A percentile compares a stretch with the other conserved stretches of the same genome.
Evolutionary conservation across 2,329 filamentous ascomycete species (phyloP).

Genomic region (Didymellaceae sp.): DNA sequence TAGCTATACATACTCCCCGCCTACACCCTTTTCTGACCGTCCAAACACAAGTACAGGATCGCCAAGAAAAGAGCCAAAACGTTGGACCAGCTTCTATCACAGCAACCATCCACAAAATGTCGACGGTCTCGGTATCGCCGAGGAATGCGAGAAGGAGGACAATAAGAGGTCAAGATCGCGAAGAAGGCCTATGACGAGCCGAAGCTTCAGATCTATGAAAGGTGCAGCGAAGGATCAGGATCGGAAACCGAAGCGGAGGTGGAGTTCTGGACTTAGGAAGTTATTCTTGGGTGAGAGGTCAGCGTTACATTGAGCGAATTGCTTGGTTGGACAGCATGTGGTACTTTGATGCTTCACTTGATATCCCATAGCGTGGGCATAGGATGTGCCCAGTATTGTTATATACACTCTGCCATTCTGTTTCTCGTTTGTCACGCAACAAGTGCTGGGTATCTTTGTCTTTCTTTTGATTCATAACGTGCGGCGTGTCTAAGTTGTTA

Average conservation of each 20-base stretch:
- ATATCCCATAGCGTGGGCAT: too few species aligned
- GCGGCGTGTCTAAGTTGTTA: too few species aligned
- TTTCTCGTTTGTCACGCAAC: too few species aligned
- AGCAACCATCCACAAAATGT: slow-evolving; percentile 1
- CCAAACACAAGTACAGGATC: slow-evolving; percentile 16
- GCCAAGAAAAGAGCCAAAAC: slow-evolving; percentile 10
- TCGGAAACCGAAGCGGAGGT: slow-evolving; percentile 26
- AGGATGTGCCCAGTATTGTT: too few species aligned
- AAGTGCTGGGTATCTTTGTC: too few species aligned
- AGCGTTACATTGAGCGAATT: slow-evolving; percentile 1
- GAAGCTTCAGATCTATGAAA: slow-evolving; percentile 13
- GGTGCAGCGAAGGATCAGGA: slow-evolving; percentile 15
- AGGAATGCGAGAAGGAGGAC: background rate
- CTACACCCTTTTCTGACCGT: slow-evolving; percentile 10
- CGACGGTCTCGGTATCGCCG: slow-evolving; percentile 11
- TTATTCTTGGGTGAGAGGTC: slow-evolving; percentile 23
- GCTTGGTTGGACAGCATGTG: too few species aligned
- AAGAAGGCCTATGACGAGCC: slow-evolving; percentile 8
- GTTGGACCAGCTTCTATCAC: slow-evolving; percentile 15
- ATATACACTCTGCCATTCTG: too few species aligned
- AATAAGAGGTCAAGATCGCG: background rate
- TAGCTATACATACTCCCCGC: slow-evolving; percentile 17
- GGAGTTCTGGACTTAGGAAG: slow-evolving; percentile 31
- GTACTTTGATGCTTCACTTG: too few species aligned
- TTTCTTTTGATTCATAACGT: too few species aligned